Percentiles rank a stretch among this genome's conserved stretches.
Conservation (phyloP, 2,329 filamentous ascomycete species). For the Cryphonectria nitschkei region DNA sequence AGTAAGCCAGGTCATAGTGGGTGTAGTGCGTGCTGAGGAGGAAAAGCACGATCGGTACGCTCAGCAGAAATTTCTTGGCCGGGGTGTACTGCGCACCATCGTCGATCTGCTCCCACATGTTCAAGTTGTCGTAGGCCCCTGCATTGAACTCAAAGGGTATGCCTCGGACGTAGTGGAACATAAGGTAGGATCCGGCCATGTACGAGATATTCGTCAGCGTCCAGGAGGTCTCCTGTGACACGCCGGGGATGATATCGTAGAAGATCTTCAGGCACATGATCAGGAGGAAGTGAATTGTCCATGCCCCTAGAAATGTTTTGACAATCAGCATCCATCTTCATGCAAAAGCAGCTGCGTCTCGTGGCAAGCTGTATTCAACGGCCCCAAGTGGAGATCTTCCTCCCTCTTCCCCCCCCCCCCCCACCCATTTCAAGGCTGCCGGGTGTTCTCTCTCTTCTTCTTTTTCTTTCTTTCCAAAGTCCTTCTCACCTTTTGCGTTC, state of each 20-base stretch:
- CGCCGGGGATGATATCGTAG: constrained; percentile 93
- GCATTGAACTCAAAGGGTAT: constrained; percentile 99
- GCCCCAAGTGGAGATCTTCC: too few species aligned
- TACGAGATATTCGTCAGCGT: constrained; percentile 98
- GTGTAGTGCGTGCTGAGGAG: constrained; percentile 98
- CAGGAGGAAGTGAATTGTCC: constrained; percentile 95
- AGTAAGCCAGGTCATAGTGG: constrained; percentile 95
- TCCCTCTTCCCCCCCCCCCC: too few species aligned
- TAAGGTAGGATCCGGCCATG: constrained; percentile 98
- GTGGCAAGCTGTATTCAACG: background rate
- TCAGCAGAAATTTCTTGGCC: constrained; percentile 96
- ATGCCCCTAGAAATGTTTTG: constrained; percentile 70
- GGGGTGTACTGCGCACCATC: constrained; percentile 98
- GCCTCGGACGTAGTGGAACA: constrained; percentile 99
- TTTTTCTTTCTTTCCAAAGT: background rate
- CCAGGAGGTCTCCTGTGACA: constrained; percentile 98
- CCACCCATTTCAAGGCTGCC: background rate
- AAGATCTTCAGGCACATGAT: constrained; percentile 93
- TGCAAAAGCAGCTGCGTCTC: too few species aligned
- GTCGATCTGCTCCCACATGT: constrained; percentile 99
- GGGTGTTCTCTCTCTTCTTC: background rate
- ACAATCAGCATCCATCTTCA: constrained; percentile 29
- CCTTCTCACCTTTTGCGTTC: constrained; percentile 84
- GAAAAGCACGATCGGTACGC: constrained; percentile 92
- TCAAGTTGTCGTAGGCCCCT: constrained; percentile 97